These are phyloP conservation scores for Hibiscus mutabilis DNA, from an alignment of 345 rosid genomes.

Conservation along the genomic window DNA sequence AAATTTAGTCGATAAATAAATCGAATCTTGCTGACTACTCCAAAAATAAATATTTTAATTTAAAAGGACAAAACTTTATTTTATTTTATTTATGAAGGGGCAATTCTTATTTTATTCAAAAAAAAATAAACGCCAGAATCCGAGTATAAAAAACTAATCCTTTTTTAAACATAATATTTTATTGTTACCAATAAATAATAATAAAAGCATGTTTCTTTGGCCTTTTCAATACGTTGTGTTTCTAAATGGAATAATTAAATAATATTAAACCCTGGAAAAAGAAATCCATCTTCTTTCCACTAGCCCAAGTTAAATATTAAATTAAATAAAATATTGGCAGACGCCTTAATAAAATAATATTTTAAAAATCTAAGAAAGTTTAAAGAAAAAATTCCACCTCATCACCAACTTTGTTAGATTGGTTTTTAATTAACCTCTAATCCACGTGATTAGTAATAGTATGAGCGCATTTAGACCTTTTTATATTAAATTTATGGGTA, in stretches of 20 bases:
- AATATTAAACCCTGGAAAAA: neutral
- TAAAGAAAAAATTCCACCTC: neutral
- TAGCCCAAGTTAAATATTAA: neutral
- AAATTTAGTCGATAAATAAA: too few species aligned
- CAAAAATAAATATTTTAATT: too few species aligned
- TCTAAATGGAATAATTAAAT: neutral
- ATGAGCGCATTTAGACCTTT: neutral
- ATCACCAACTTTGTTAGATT: neutral
- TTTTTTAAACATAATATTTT: neutral
- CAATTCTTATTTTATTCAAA: too few species aligned
- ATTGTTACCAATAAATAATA: neutral
- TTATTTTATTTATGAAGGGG: too few species aligned
- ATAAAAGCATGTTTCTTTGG: slow-evolving; percentile 17
- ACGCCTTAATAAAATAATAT: neutral
- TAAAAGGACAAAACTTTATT: too few species aligned
- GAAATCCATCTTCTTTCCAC: slow-evolving; percentile 11
- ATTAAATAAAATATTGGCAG: neutral
- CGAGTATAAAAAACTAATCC: neutral
- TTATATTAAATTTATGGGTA: too few species aligned
- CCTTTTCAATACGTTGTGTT: slow-evolving; percentile 12
- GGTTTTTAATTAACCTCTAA: neutral
- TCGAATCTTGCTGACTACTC: too few species aligned
- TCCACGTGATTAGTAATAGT: slow-evolving; percentile 10
- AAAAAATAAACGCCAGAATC: neutral
- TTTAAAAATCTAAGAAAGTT: neutral